These are phyloP conservation scores for Fusarium anthophilum DNA, from an alignment of 2,329 filamentous ascomycete genomes.

Conservation along the genomic window DNA sequence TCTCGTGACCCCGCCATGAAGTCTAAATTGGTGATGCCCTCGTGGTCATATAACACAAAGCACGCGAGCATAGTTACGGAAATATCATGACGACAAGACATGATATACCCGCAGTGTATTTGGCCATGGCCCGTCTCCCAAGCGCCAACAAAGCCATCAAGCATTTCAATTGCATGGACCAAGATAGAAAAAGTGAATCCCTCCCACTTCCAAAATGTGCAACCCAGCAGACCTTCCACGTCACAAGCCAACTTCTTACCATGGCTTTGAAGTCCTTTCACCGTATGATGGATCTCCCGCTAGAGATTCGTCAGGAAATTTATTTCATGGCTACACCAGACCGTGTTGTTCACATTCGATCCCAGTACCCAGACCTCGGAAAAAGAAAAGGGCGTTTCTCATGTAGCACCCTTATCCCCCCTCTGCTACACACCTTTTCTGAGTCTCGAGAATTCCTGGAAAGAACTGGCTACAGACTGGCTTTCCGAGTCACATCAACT, in stretches of 20 bases:
- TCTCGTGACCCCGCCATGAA: neutral
- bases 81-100: neutral
- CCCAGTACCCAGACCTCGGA: no score
- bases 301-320: neutral
- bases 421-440: neutral
- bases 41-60: neutral
- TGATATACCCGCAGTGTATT: no score
- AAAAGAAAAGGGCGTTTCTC: no score
- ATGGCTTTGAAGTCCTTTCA: neutral
- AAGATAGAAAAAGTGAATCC: neutral
- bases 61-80: no score
- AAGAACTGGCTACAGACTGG: neutral
- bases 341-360: neutral
- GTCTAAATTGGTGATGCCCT: neutral
- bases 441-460: neutral
- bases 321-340: neutral
- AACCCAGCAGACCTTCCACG: neutral
- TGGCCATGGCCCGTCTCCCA: neutral
- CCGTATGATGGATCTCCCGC: neutral
- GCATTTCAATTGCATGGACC: neutral
- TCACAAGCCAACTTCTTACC: neutral
- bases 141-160: neutral
- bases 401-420: neutral
- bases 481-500: neutral
- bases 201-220: neutral